phyloP scores from a whole-genome alignment of 345 rosid species.

The Rhodamnia rubescens region DNA sequence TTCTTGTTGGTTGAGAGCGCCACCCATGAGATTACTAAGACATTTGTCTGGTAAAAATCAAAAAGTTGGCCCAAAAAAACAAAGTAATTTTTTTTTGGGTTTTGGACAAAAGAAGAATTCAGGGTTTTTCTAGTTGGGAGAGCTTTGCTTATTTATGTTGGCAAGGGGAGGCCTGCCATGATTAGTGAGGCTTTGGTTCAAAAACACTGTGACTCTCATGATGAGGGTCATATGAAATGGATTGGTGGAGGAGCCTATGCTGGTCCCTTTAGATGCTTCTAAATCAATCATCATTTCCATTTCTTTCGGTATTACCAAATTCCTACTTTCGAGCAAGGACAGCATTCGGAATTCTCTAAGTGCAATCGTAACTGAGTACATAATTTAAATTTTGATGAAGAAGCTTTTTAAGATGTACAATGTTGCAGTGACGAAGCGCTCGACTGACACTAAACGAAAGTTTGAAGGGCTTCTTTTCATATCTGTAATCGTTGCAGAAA shows the following conservation, averaged over 20 bases:
- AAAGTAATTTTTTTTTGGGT: background rate
- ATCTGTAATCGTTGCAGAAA: background rate
- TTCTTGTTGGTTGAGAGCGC: conserved; percentile 34
- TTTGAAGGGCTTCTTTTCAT: background rate
- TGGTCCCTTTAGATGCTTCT: background rate
- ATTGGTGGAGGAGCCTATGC: background rate
- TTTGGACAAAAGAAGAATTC: background rate
- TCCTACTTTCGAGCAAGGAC: background rate
- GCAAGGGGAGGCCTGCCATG: background rate
- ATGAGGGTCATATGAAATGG: background rate
- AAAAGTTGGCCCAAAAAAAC: background rate
- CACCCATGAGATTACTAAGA: conserved; percentile 32
- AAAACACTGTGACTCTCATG: background rate
- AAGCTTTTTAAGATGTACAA: background rate
- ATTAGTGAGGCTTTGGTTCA: background rate
- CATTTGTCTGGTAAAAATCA: conserved; percentile 1
- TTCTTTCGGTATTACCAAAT: background rate
- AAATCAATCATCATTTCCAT: background rate
- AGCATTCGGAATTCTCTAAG: background rate
- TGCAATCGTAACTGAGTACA: too few relatives aligned
- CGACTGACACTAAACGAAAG: background rate
- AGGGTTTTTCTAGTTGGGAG: background rate
- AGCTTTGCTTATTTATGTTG: background rate
- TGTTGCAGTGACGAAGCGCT: too few relatives aligned
- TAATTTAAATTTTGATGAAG: background rate